Evolutionary conservation across 2,329 filamentous ascomycete species (phyloP).

Genomic region (Trichoderma atroviride): DNA sequence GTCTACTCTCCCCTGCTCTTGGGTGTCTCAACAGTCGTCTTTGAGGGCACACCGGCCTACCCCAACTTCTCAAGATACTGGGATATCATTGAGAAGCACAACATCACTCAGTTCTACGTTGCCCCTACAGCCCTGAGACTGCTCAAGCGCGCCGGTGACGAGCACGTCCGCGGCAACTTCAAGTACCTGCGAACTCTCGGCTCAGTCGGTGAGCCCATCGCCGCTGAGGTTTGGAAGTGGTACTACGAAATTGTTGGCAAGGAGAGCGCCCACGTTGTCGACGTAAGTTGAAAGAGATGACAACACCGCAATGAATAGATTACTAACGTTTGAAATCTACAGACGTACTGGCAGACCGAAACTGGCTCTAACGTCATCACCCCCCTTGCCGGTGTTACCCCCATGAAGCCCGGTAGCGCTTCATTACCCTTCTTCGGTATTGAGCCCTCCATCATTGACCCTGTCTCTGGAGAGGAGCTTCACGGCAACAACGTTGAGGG

Average conservation of each 20-base stretch:
- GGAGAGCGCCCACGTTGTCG: slow-evolving; percentile 88
- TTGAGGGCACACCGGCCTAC: slow-evolving; percentile 96
- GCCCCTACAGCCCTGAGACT: slow-evolving; percentile 91
- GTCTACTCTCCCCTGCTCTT: slow-evolving; percentile 94
- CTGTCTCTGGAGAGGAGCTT: slow-evolving; percentile 90
- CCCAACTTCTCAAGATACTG: slow-evolving; percentile 98
- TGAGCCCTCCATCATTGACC: slow-evolving; percentile 96
- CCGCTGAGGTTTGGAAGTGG: slow-evolving; percentile 99
- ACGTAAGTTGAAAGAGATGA: slow-evolving; percentile 61
- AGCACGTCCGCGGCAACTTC: slow-evolving; percentile 90
- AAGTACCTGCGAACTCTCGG: slow-evolving; percentile 86
- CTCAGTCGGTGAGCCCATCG: slow-evolving; percentile 96
- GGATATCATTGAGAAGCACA: slow-evolving; percentile 95
- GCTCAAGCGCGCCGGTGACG: slow-evolving; percentile 91
- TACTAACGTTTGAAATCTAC: slow-evolving; percentile 33
- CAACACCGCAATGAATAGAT: not conserved
- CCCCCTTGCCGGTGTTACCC: slow-evolving; percentile 87
- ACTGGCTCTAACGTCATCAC: slow-evolving; percentile 96
- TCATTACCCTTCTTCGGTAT: slow-evolving; percentile 98
- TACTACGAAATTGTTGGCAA: slow-evolving; percentile 95
- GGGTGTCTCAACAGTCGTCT: slow-evolving; percentile 92
- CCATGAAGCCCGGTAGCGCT: slow-evolving; percentile 94
- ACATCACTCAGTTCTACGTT: slow-evolving; percentile 97
- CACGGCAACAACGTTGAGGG: slow-evolving; percentile 96
- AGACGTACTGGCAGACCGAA: slow-evolving; percentile 99